These are phyloP conservation scores for Solidago caesia DNA, from an alignment of 129 eudicot species.

Conservation along the genomic window DNA sequence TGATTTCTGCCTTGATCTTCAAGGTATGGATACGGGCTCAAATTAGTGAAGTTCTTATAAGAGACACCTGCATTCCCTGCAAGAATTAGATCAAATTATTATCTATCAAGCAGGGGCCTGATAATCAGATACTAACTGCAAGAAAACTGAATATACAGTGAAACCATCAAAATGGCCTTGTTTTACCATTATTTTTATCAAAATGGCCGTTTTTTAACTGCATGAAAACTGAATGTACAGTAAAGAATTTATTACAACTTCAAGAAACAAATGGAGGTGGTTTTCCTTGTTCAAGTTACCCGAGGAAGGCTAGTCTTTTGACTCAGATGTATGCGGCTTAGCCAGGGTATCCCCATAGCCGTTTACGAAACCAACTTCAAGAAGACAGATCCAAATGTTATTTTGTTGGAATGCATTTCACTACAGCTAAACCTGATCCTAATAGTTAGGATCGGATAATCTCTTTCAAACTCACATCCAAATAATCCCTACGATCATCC, in stretches of 20 bases:
- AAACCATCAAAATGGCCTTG: not conserved
- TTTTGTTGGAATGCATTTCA: not conserved
- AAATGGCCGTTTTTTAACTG: not conserved
- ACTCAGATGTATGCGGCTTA: too few species aligned
- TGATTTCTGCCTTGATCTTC: conserved; percentile 38
- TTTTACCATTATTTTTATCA: too few species aligned
- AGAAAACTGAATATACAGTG: not conserved
- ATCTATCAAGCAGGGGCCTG: not conserved
- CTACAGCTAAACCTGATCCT: not conserved
- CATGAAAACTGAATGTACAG: not conserved
- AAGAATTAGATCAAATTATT: conserved; percentile 12
- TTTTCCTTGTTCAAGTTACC: too few species aligned
- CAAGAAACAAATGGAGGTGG: not conserved
- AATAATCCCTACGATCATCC: conserved; percentile 5
- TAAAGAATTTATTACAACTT: not conserved
- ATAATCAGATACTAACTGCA: not conserved
- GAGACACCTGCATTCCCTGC: conserved; percentile 49
- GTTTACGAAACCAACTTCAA: too few species aligned
- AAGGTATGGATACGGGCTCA: conserved; percentile 34
- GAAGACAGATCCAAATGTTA: not conserved
- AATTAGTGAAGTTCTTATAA: conserved; percentile 31
- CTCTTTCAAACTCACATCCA: not conserved
- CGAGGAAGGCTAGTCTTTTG: too few species aligned
- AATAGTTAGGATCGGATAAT: not conserved
- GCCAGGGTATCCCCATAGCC: too few species aligned